A percentile compares a stretch with the other conserved stretches of the same genome.
phyloP scores from a whole-genome alignment of 1,284 basidiomycete species.

The Tilletia indica region DNA sequence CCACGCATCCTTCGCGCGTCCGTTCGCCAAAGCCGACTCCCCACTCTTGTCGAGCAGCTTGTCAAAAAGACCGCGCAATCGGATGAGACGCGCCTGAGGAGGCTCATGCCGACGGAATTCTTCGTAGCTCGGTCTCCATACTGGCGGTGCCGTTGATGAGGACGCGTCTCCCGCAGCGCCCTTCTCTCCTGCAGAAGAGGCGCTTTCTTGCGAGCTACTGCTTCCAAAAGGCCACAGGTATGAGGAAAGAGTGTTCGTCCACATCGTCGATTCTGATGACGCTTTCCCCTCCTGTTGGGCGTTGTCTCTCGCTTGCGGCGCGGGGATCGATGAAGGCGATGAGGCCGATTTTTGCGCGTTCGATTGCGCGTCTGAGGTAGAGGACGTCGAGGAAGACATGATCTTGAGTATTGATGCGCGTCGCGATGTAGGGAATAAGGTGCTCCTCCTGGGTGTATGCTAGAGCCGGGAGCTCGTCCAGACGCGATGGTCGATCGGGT shows the following conservation, averaged over 20 bases:
- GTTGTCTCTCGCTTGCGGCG: too few species aligned
- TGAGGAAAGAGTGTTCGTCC: background rate
- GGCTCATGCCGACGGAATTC: slow-evolving; percentile 52
- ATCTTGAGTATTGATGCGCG: too few species aligned
- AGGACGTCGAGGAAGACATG: background rate
- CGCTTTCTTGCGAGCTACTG: background rate
- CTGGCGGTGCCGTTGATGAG: background rate
- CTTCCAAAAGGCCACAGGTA: slow-evolving; percentile 12
- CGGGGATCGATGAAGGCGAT: too few species aligned
- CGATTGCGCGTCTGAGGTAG: background rate
- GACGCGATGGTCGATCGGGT: too few species aligned
- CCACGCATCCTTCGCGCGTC: slow-evolving; percentile 53
- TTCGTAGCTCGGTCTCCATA: slow-evolving; percentile 38
- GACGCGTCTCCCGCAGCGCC: background rate
- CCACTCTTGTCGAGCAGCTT: slow-evolving; percentile 49
- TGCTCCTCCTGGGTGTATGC: too few species aligned
- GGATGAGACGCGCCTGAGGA: slow-evolving; percentile 52
- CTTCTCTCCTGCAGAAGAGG: background rate
- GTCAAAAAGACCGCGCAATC: slow-evolving; percentile 53
- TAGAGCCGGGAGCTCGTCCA: too few species aligned
- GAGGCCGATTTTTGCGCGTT: background rate
- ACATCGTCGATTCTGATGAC: too few species aligned
- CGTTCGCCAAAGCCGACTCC: slow-evolving; percentile 48
- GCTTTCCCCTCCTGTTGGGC: too few species aligned
- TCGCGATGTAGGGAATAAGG: too few species aligned